phyloP scores from a whole-genome alignment of 257 asterid species.

The Solanum appendiculatum region DNA sequence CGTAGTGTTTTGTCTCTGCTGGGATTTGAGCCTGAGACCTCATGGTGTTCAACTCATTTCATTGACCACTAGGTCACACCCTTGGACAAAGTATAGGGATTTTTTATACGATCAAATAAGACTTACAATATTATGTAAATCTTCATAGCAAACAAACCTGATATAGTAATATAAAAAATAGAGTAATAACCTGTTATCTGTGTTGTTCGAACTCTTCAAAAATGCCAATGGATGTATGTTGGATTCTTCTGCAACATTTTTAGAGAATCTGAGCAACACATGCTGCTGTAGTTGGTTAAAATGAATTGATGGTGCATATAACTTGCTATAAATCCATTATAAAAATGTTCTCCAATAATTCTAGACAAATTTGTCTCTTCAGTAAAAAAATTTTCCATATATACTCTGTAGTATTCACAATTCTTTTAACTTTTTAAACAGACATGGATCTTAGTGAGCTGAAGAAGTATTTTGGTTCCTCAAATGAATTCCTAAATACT shows the following conservation, averaged over 20 bases:
- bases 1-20: neutral
- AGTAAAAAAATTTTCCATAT: neutral
- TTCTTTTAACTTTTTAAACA: neutral
- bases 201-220: neutral
- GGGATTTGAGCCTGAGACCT: neutral
- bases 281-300: neutral
- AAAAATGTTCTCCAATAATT: neutral
- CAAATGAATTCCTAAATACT: constrained; percentile 41
- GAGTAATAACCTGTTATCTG: neutral
- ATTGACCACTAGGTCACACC: neutral
- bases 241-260: neutral
- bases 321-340: neutral
- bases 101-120: neutral
- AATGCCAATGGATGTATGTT: neutral
- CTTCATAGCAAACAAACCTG: neutral
- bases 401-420: neutral
- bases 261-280: too few species aligned
- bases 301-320: neutral
- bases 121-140: neutral
- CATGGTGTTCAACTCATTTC: neutral
- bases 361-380: neutral
- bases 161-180: neutral
- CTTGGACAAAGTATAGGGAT: neutral
- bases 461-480: constrained; percentile 37
- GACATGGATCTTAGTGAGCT: constrained; percentile 26